Evolutionary conservation across 2,329 filamentous ascomycete species (phyloP).

Genomic region (Neocucurbitaria cava): DNA sequence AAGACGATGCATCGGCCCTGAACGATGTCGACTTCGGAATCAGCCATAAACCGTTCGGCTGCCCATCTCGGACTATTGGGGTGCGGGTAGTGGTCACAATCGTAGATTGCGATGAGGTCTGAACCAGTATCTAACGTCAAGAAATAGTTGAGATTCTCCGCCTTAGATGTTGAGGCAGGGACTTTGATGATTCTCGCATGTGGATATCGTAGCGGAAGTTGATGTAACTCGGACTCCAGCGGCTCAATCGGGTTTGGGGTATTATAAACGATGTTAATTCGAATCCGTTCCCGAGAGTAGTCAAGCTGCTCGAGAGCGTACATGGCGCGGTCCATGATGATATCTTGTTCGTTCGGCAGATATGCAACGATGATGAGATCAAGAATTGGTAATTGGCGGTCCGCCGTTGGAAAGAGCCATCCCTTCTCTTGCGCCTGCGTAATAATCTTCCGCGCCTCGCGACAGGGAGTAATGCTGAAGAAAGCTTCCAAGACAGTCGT

Average conservation of each 20-base stretch:
- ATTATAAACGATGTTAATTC: conserved; percentile 59
- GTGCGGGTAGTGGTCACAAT: conserved; percentile 60
- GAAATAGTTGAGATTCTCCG: conserved; percentile 60
- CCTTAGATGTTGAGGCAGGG: conserved; percentile 57
- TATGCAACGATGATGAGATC: conserved; percentile 60
- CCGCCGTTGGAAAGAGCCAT: conserved; percentile 52
- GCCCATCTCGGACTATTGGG: conserved; percentile 59
- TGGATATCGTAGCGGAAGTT: conserved; percentile 47
- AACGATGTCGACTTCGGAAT: conserved; percentile 55
- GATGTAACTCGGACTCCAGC: conserved; percentile 52
- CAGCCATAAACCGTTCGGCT: conserved; percentile 54
- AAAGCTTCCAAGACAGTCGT: conserved; percentile 53
- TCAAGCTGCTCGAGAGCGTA: conserved; percentile 57
- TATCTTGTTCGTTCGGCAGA: conserved; percentile 60
- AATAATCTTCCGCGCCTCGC: conserved; percentile 47
- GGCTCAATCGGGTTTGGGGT: conserved; percentile 56
- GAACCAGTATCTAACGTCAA: conserved; percentile 54
- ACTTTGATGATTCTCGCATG: conserved; percentile 57
- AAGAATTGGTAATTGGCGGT: conserved; percentile 51
- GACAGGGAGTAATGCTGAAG: conserved; percentile 47
- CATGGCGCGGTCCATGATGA: conserved; percentile 56
- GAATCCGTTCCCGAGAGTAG: conserved; percentile 56
- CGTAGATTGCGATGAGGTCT: conserved; percentile 58
- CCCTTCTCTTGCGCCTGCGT: conserved; percentile 48
- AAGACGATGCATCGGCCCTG: conserved; percentile 59